Evolutionary conservation across 345 rosid genomes (phyloP), one percentile per base, ranked within the genome.

Genomic region (Microthlaspi erraticum): DNA sequence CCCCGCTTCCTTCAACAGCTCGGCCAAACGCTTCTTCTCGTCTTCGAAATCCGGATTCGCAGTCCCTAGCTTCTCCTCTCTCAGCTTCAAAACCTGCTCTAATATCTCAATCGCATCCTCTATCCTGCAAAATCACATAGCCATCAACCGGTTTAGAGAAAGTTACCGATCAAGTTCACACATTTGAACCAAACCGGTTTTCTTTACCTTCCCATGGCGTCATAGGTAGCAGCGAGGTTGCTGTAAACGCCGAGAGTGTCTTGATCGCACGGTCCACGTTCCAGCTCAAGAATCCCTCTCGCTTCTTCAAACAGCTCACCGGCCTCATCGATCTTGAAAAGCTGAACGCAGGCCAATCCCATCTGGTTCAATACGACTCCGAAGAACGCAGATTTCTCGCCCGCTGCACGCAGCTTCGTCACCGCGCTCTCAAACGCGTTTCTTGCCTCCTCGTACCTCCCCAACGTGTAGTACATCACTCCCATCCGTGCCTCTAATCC

Each of bases 401-500:
- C 99, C 8, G 96, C 83, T 10, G 86, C 87, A 52, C 98, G 80
- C 56, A 95, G 97, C 70, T 92, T 95, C 9, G 82, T 71, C 43
- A 92, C 83, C 10, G 99, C 92, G 45, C 90, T 87, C 83, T 84
- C 98, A 54, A 95, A 95, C 18, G 86, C 83, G 70, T 53, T 87
- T 83, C 98, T 86, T 42, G 99, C 86, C 2, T 95, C 99, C 74
- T 95, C 98, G 51, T 86, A 88, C 80, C 87, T 87, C 42, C 92
- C 97, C 60, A 90, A 74, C 79, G 90, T 83, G 84, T 92, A 95
- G 80, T 83, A 87, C 99, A 95, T 95, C 64, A 95, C 97, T 38
- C 97, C 99, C 92, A 92, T 92, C 41, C 99, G 76, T 46, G 99
- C 98, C 80, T 95, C 98, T 36, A 95, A 88, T 44, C 99, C 99